Base-by-base conservation (phyloP, 169 alveolate species). In the Ichthyophthirius multifiliis region DNA sequence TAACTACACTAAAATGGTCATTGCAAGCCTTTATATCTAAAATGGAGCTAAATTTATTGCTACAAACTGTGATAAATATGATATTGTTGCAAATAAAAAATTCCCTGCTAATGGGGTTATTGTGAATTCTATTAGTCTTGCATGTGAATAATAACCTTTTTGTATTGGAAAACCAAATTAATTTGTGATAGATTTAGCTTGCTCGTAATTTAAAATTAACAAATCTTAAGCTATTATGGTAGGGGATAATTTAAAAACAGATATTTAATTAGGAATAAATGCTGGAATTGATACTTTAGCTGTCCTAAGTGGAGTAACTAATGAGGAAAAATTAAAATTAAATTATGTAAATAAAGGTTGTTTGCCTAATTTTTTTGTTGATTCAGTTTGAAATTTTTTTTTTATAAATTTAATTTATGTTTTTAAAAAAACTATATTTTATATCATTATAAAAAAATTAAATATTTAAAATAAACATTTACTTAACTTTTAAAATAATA, bases 81-180 rank as follows among this genome's bases (percentile, higher is more conserved):
- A 16, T 10, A 71, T 32, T 30, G 18, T 80, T 4, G 85, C 78
- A 31, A 45, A 31, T 2, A 37, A 44, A 37, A 32, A 63, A n/a
- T 75, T 85, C 63, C 91, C 91, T 3, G 87, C 83, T 9, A 64
- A 84, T 18, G 87, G 86, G 2, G 43, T 75, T 15, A 39, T 63
- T 13, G 39, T 80, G 71, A 34, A 18, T 18, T 9, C 67, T 23
- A 6, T 85, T 12, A 65, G n/a, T 34, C 13, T 62, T 1, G 77
- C 77, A 20, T 0, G 30, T 0, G 48, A 43, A 10, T 4, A 65
- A 27, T 37, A 55, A 13, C 55, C 65, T 48, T 43, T 20, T 47
- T 23, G 16, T n/a, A 27, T 55, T 12, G 87, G 87, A 55, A 82
- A 82, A 43, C 87, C 87, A n/a, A 47, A 82, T 31, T 10, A 32